Conservation (phyloP, 2,329 filamentous ascomycete genomes). For the Lachnellula willkommii region DNA sequence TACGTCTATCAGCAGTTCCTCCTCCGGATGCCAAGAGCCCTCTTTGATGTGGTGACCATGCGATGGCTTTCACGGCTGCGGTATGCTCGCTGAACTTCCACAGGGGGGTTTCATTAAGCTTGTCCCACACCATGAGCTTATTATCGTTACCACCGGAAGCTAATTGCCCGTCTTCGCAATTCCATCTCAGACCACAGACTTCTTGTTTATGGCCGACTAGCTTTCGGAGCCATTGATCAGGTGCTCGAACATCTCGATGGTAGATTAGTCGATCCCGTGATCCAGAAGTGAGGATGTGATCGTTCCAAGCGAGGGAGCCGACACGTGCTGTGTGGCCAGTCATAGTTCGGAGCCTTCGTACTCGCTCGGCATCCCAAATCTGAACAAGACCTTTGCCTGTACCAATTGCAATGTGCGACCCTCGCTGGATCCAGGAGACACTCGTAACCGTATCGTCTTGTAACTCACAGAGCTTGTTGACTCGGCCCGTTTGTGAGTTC, state of each 20-base stretch:
- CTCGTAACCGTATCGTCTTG: slow-evolving; percentile 93
- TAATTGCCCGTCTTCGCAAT: slow-evolving; percentile 89
- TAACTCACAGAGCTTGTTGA: slow-evolving; percentile 89
- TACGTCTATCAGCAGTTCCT: slow-evolving; percentile 89
- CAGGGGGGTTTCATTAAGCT: slow-evolving; percentile 82
- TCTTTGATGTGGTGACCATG: slow-evolving; percentile 95
- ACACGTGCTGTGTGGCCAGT: slow-evolving; percentile 91
- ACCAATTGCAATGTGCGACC: slow-evolving; percentile 90
- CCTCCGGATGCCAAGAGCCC: slow-evolving; percentile 92
- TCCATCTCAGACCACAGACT: slow-evolving; percentile 95
- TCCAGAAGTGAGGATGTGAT: slow-evolving; percentile 92
- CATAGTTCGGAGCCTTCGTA: slow-evolving; percentile 86
- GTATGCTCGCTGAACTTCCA: slow-evolving; percentile 95
- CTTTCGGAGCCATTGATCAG: slow-evolving; percentile 83
- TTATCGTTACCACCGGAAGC: slow-evolving; percentile 98
- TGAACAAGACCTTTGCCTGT: slow-evolving; percentile 92
- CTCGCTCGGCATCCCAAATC: slow-evolving; percentile 92
- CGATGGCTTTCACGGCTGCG: slow-evolving; percentile 93
- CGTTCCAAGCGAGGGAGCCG: slow-evolving; percentile 94
- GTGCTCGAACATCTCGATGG: slow-evolving; percentile 88
- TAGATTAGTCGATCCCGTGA: slow-evolving; percentile 91
- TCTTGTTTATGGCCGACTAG: slow-evolving; percentile 96
- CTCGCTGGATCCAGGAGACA: slow-evolving; percentile 97
- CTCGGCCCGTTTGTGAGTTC: slow-evolving; percentile 86
- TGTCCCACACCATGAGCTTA: slow-evolving; percentile 98